Conservation (phyloP, 106 monocot species). For the Agapanthus africanus region DNA sequence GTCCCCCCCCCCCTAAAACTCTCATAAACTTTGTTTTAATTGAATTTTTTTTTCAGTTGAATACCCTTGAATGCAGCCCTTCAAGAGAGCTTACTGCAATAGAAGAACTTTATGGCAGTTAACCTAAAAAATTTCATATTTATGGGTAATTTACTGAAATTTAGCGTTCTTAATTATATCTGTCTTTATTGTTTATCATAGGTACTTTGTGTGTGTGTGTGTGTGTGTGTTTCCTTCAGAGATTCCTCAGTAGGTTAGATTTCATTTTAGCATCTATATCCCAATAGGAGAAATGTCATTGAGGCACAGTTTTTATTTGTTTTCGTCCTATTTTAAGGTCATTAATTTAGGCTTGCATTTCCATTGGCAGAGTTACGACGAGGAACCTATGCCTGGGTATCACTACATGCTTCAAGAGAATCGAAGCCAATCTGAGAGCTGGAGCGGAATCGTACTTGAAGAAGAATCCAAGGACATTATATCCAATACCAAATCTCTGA, state of each 20-base stretch:
- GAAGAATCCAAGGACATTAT: constrained; percentile 27
- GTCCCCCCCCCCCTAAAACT: too few relatives aligned
- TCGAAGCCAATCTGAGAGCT: constrained; percentile 44
- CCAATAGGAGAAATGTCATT: not conserved
- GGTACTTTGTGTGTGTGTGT: too few relatives aligned
- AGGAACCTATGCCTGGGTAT: constrained; percentile 43
- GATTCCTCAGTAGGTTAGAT: not conserved
- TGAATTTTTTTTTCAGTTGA: too few relatives aligned
- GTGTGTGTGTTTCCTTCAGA: not conserved
- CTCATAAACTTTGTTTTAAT: too few relatives aligned
- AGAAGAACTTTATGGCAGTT: too few relatives aligned
- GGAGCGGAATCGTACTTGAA: constrained; percentile 33
- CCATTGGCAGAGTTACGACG: constrained; percentile 77
- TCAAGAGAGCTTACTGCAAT: too few relatives aligned
- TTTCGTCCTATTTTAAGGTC: not conserved
- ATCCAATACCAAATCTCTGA: constrained; percentile 21
- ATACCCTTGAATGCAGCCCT: too few relatives aligned
- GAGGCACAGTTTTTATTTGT: not conserved
- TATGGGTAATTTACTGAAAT: too few relatives aligned
- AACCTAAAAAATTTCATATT: too few relatives aligned
- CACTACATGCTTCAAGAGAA: constrained; percentile 39
- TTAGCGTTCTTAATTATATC: too few relatives aligned
- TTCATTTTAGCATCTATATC: not conserved
- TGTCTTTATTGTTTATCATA: too few relatives aligned
- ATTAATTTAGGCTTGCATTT: too few relatives aligned